A percentile compares a stretch with the other conserved stretches of the same genome.
Conservation (phyloP, 768 basidiomycete genomes). For the Russula emetica region DNA sequence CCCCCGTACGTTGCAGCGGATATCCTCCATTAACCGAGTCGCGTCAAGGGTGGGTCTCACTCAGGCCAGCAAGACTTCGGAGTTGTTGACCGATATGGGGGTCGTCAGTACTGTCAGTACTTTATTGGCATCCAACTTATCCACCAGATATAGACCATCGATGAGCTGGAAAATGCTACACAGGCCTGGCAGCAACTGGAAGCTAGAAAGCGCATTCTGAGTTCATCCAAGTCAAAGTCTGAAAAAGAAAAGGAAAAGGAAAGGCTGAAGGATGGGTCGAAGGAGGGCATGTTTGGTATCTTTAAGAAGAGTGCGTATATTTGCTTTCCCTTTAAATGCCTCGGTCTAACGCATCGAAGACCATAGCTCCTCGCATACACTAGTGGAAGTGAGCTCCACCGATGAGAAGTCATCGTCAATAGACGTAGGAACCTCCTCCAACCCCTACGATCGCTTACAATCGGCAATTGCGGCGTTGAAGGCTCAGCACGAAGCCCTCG, state of each 20-base stretch:
- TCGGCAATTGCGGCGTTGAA: conserved; percentile 51
- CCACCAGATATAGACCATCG: conserved; percentile 49
- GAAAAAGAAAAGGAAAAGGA: conserved; percentile 52
- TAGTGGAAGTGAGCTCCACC: not conserved
- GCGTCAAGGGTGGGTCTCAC: conserved; percentile 38
- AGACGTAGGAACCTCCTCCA: conserved; percentile 19
- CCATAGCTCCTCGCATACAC: conserved; percentile 8
- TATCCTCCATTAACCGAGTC: conserved; percentile 37
- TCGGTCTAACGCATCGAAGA: conserved; percentile 8
- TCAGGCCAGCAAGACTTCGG: conserved; percentile 48
- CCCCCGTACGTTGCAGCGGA: conserved; percentile 38
- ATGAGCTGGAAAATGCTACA: conserved; percentile 55
- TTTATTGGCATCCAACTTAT: conserved; percentile 1
- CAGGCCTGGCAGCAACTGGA: conserved; percentile 41
- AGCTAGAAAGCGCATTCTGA: conserved; percentile 34
- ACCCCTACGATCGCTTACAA: conserved; percentile 43
- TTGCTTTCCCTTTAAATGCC: not conserved
- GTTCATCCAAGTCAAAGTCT: conserved; percentile 35
- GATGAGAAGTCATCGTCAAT: conserved; percentile 21
- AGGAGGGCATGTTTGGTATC: conserved; percentile 39
- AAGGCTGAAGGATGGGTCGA: conserved; percentile 59
- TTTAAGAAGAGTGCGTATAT: conserved; percentile 27
- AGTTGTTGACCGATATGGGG: conserved; percentile 63
- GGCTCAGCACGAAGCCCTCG: conserved; percentile 52
- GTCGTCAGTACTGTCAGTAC: conserved; percentile 41